Conservation (phyloP, 192 early-diverging fungal species). For the Pilobolus umbonatus region DNA sequence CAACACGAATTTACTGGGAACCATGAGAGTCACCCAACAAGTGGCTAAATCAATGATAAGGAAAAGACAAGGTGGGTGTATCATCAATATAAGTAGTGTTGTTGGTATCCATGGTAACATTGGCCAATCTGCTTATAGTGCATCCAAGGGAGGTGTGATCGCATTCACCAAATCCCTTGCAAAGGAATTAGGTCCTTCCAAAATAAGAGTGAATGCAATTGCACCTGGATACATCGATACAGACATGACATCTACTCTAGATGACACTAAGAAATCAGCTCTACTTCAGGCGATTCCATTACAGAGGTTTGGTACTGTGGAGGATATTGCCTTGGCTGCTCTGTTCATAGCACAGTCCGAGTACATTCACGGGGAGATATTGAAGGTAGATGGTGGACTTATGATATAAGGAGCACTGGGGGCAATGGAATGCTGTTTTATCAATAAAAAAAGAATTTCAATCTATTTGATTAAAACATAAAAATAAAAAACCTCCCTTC, state of each 20-base stretch:
- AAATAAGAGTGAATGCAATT: slow-evolving; percentile 76
- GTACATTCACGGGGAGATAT: slow-evolving; percentile 53
- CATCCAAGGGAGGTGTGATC: slow-evolving; percentile 81
- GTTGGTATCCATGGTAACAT: slow-evolving; percentile 68
- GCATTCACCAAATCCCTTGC: slow-evolving; percentile 84
- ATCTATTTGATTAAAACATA: too few relatives aligned
- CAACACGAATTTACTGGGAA: slow-evolving; percentile 65
- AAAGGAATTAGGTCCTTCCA: slow-evolving; percentile 66
- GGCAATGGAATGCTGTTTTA: background rate
- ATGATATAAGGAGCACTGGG: background rate
- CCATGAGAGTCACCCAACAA: slow-evolving; percentile 55
- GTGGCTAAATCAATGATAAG: slow-evolving; percentile 56
- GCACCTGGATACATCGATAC: slow-evolving; percentile 88
- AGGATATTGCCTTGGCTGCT: slow-evolving; percentile 58
- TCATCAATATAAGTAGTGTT: slow-evolving; percentile 84
- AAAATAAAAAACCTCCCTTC: background rate
- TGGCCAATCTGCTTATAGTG: slow-evolving; percentile 74
- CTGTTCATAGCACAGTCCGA: slow-evolving; percentile 51
- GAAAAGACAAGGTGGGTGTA: slow-evolving; percentile 55
- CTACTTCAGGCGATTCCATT: slow-evolving; percentile 46
- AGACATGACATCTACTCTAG: slow-evolving; percentile 63
- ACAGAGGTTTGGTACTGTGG: slow-evolving; percentile 49
- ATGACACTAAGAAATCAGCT: slow-evolving; percentile 31
- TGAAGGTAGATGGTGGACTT: slow-evolving; percentile 15
- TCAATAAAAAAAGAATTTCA: too few relatives aligned